Evolutionary conservation across 2,329 filamentous ascomycete genomes (phyloP), one percentile per base, ranked within the genome.

Genomic region (Harringtonia lauricola): DNA sequence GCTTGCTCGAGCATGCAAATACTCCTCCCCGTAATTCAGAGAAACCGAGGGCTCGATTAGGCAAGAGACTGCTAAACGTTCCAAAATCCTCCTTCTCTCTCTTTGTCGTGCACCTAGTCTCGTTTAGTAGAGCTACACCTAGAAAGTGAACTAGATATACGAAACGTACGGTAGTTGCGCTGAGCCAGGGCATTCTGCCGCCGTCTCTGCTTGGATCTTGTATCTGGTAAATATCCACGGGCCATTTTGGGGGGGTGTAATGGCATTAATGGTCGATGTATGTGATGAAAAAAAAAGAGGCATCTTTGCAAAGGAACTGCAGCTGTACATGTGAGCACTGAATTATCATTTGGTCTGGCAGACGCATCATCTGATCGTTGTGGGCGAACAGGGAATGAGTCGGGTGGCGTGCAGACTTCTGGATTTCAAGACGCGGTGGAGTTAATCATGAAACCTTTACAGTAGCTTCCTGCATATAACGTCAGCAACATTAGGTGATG

Each of bases 81-180:
- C 43, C 13, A 44, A 31, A 12, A 34, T 19, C 38, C 29, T 34
- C 12, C 35, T 3, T 37, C 37, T 36, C n/a, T 40, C 30, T 17
- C 26, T 36, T n/a, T 44, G 43, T 24, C 31, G 39, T 15, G 37
- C 37, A 17, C 43, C 43, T 44, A 33, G 28, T 35, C 14, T 13
- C 13, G 7, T 13, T 24, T 26, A 18, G 3, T 28, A 17, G 26
- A 29, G 22, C 18, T 14, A 24, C 42, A 36, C 19, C 26, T 14
- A 19, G 30, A 29, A 18, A 8, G 12, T 13, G 34, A 17, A 19
- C 8, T 12, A 36, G 5, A 15, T 34, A 8, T 8, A 34, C 13
- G 17, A 41, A 41, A 17, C 45, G 34, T 37, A 44, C 45, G 45
- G 22, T 47, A 47, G 36, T 36, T 41, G n/a, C 45, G 45, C 29